Conservation (phyloP, 2,329 filamentous ascomycete genomes). For the Colletotrichum higginsianum region DNA sequence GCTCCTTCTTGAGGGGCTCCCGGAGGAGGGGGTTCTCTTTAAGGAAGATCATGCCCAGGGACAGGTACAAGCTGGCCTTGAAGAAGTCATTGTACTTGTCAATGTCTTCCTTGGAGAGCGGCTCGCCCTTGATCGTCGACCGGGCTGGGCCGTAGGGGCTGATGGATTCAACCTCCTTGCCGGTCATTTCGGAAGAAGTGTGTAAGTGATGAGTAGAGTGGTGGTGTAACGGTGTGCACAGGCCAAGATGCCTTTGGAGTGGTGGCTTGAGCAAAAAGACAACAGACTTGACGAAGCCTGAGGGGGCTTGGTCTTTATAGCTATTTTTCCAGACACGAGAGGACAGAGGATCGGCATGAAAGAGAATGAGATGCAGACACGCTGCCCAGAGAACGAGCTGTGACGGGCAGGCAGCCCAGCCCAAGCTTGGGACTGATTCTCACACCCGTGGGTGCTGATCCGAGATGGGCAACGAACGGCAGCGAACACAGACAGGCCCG, state of each 20-base stretch:
- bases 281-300: conserved; percentile 4
- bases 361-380: background rate
- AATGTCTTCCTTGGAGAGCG: conserved; percentile 76
- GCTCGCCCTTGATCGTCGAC: conserved; percentile 73
- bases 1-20: conserved; percentile 77
- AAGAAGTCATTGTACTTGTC: conserved; percentile 81
- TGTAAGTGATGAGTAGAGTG: conserved; percentile 11
- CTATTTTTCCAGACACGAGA: conserved; percentile 19
- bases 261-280: conserved; percentile 13
- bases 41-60: conserved; percentile 86
- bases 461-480: conserved; percentile 7
- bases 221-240: conserved; percentile 14
- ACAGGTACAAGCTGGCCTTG: conserved; percentile 81
- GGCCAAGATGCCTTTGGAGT: conserved; percentile 48
- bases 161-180: conserved; percentile 67
- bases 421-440: conserved; percentile 12
- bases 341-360: background rate
- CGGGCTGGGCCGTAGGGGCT: conserved; percentile 76
- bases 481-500: conserved; percentile 23
- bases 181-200: conserved; percentile 36
- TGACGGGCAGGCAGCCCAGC: conserved; percentile 15
- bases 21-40: conserved; percentile 80
- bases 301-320: conserved; percentile 30
- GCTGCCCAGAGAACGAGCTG: conserved; percentile 16
- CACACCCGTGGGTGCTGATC: conserved; percentile 28